phyloP scores from a whole-genome alignment of 2,329 filamentous ascomycete genomes.

The Verticillium tricorpus region DNA sequence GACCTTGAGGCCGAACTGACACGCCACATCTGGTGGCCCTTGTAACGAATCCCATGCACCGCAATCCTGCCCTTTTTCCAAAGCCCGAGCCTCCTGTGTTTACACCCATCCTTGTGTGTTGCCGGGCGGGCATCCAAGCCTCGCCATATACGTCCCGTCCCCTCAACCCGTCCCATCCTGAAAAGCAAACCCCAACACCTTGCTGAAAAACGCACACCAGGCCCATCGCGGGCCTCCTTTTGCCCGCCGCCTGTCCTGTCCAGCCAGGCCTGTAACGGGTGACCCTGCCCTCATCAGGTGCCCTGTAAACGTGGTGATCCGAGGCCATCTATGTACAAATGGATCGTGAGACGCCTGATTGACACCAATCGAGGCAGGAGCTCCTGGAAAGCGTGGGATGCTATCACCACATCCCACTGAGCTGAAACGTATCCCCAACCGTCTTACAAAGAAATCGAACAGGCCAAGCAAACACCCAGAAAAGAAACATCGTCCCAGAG shows the following conservation, averaged over 20 bases:
- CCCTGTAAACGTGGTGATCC: neutral
- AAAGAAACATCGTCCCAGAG: neutral
- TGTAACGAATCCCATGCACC: neutral
- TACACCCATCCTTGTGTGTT: neutral
- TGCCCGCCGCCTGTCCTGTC: neutral
- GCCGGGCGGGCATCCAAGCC: neutral
- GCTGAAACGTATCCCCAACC: conserved; percentile 1
- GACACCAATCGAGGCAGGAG: neutral
- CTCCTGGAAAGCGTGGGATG: neutral
- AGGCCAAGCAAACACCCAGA: neutral
- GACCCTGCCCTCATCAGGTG: neutral
- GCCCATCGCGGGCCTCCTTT: neutral
- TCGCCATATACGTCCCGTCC: neutral
- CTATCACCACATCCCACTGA: conserved; percentile 4
- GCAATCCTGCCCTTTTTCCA: neutral
- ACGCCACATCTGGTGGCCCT: neutral
- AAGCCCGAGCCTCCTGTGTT: neutral
- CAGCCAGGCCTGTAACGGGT: neutral
- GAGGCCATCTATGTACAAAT: neutral
- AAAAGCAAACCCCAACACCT: neutral
- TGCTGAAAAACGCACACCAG: neutral
- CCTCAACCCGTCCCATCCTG: neutral
- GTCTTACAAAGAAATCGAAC: neutral
- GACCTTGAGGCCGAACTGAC: neutral
- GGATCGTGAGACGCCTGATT: neutral